These are phyloP conservation scores for Durusdinium trenchii DNA, from an alignment of 73 alveolate genomes.

Conservation along the genomic window DNA sequence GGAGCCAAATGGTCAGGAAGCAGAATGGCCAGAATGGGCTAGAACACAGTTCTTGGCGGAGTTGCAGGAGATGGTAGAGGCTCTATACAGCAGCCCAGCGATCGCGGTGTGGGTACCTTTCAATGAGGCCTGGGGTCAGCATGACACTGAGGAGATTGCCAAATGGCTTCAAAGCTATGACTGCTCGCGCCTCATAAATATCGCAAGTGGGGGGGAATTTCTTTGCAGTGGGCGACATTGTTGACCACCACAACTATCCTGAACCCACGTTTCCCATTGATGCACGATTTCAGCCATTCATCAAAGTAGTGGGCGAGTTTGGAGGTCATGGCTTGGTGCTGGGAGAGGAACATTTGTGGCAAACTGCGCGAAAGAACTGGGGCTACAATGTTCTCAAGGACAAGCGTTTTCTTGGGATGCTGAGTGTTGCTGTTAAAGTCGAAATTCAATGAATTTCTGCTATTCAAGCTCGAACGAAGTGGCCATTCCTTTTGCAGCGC, in stretches of 20 bases:
- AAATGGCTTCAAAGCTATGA: slow-evolving; percentile 20
- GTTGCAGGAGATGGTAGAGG: slow-evolving; percentile 57
- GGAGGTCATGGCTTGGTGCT: slow-evolving; percentile 69
- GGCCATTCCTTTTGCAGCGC: too few species aligned
- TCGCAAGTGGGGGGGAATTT: slow-evolving; percentile 69
- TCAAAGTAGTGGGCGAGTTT: slow-evolving; percentile 62
- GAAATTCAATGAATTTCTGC: too few species aligned
- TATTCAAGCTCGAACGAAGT: too few species aligned
- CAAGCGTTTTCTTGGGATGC: neutral
- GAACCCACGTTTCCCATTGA: slow-evolving; percentile 40
- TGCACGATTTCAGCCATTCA: neutral
- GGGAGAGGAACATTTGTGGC: slow-evolving; percentile 62
- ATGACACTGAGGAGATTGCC: slow-evolving; percentile 45
- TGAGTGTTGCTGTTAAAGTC: too few species aligned
- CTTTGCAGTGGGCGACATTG: slow-evolving; percentile 55
- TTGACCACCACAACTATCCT: slow-evolving; percentile 72
- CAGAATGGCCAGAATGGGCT: slow-evolving; percentile 63
- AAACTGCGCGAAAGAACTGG: slow-evolving; percentile 55
- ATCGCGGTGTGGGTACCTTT: slow-evolving; percentile 52
- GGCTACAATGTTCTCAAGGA: slow-evolving; percentile 60
- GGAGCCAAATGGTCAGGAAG: slow-evolving; percentile 29
- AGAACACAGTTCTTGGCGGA: neutral
- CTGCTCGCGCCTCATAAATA: slow-evolving; percentile 32
- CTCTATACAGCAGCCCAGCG: slow-evolving; percentile 13
- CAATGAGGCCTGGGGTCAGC: slow-evolving; percentile 82